These are phyloP conservation scores for Colletotrichum musae DNA, from an alignment of 2,329 filamentous ascomycete species.

Conservation along the genomic window DNA sequence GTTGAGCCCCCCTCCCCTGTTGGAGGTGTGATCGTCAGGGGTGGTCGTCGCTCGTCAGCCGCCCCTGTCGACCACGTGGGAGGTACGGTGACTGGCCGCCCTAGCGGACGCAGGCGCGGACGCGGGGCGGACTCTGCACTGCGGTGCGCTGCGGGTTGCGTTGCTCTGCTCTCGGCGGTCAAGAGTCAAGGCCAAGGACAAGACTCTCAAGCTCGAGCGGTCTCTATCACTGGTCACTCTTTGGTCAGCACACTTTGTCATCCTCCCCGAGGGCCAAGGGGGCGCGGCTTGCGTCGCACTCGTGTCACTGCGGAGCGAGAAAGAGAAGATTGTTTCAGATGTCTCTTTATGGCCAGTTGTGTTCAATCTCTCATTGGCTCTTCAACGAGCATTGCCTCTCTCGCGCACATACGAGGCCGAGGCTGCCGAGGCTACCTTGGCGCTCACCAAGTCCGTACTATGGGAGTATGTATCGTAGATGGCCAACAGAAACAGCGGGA, in stretches of 20 bases:
- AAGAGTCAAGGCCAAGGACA: too few relatives aligned
- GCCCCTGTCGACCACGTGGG: constrained; percentile 38
- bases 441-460: not conserved
- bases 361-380: constrained; percentile 14
- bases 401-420: constrained; percentile 20
- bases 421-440: constrained; percentile 10
- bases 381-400: constrained; percentile 24
- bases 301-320: constrained; percentile 37
- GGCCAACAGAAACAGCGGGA: constrained; percentile 1
- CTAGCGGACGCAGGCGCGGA: constrained; percentile 23
- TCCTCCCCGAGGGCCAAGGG: constrained; percentile 1
- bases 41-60: constrained; percentile 29
- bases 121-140: constrained; percentile 6
- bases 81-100: constrained; percentile 29
- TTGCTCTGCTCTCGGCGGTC: too few relatives aligned
- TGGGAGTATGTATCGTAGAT: not conserved
- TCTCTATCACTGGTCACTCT: too few relatives aligned
- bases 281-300: constrained; percentile 29
- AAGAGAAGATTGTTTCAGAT: constrained; percentile 38
- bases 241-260: constrained; percentile 13
- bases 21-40: constrained; percentile 38
- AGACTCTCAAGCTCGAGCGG: too few relatives aligned
- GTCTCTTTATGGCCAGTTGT: constrained; percentile 13
- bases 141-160: not conserved
- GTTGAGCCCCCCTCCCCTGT: constrained; percentile 17